phyloP scores from a whole-genome alignment of 805 yeast genomes.

The Pichia manshurica region DNA sequence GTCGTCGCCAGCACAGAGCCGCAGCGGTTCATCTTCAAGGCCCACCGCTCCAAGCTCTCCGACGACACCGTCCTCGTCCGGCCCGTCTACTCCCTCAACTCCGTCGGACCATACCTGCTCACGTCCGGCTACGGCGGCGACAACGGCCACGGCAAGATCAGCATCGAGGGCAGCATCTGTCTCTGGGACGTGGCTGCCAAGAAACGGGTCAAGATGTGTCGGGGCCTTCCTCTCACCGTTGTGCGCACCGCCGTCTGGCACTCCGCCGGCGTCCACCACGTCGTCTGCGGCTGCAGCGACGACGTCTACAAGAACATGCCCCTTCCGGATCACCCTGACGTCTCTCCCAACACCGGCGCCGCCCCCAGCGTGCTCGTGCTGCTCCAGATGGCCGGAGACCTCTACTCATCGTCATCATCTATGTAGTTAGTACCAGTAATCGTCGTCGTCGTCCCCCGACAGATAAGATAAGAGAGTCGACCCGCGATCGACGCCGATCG shows the following conservation, averaged over 20 bases:
- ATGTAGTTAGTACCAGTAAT: no score
- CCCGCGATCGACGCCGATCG: no score
- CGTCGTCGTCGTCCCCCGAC: no score
- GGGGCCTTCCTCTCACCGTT: slow-evolving; percentile 16
- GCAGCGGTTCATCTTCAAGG: slow-evolving; percentile 67
- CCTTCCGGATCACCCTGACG: not conserved
- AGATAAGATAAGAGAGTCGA: no score
- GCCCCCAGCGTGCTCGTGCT: no score
- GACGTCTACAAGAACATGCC: slow-evolving; percentile 35
- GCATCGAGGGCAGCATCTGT: slow-evolving; percentile 22
- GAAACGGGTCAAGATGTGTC: slow-evolving; percentile 24
- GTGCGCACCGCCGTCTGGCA: slow-evolving; percentile 12
- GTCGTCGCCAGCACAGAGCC: not conserved
- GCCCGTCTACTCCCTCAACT: slow-evolving; percentile 19
- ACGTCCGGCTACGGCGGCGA: slow-evolving; percentile 22
- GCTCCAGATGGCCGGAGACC: no score
- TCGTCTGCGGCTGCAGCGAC: slow-evolving; percentile 29
- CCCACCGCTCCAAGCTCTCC: slow-evolving; percentile 49
- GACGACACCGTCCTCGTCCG: slow-evolving; percentile 22
- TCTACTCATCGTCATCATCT: no score
- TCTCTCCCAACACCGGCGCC: not conserved
- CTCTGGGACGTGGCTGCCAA: slow-evolving; percentile 29
- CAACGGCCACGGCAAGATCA: not conserved
- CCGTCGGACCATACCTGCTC: slow-evolving; percentile 17
- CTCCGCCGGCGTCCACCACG: not conserved